Percentiles rank a stretch among this genome's conserved stretches.
Conservation (phyloP, 2,329 filamentous ascomycete species). For the Aspergillus udagawae region DNA sequence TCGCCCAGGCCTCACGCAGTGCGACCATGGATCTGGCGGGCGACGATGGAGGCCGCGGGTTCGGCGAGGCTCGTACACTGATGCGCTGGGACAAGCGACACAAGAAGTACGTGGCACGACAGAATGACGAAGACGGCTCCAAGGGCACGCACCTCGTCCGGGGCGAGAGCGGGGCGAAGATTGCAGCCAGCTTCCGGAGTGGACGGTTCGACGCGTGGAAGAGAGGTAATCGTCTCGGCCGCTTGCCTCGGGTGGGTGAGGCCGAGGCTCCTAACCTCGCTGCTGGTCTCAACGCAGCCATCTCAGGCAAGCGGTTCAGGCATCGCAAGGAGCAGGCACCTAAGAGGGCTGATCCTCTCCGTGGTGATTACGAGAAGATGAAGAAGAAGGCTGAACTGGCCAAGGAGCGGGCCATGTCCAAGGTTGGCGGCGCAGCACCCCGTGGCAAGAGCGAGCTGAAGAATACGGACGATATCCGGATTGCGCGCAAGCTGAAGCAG, state of each 20-base stretch:
- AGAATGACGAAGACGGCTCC: constrained; percentile 92
- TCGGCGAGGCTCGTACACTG: constrained; percentile 69
- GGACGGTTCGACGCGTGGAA: constrained; percentile 93
- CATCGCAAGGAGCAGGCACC: constrained; percentile 86
- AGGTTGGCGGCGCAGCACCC: constrained; percentile 40
- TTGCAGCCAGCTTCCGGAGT: constrained; percentile 87
- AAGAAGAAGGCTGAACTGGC: constrained; percentile 88
- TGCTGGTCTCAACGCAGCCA: constrained; percentile 29
- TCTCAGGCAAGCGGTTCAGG: constrained; percentile 62
- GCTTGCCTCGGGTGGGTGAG: constrained; percentile 79
- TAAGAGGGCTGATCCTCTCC: constrained; percentile 86
- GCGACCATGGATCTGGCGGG: constrained; percentile 90
- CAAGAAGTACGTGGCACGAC: constrained; percentile 87
- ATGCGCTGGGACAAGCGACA: constrained; percentile 97
- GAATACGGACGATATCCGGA: constrained; percentile 78
- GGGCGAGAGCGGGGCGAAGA: constrained; percentile 92
- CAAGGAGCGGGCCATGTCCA: constrained; percentile 58
- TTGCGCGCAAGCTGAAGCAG: constrained; percentile 73
- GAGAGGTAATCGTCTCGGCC: constrained; percentile 74
- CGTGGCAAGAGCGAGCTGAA: constrained; percentile 76
- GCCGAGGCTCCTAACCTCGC: constrained; percentile 53
- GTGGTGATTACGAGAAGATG: constrained; percentile 83
- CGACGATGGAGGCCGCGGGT: constrained; percentile 74
- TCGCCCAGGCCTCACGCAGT: constrained; percentile 80
- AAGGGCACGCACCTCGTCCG: constrained; percentile 71